Percentiles rank a stretch among this genome's conserved stretches.
Conservation (phyloP, 495 filamentous ascomycete genomes). For the Penicillium riverlandense region DNA sequence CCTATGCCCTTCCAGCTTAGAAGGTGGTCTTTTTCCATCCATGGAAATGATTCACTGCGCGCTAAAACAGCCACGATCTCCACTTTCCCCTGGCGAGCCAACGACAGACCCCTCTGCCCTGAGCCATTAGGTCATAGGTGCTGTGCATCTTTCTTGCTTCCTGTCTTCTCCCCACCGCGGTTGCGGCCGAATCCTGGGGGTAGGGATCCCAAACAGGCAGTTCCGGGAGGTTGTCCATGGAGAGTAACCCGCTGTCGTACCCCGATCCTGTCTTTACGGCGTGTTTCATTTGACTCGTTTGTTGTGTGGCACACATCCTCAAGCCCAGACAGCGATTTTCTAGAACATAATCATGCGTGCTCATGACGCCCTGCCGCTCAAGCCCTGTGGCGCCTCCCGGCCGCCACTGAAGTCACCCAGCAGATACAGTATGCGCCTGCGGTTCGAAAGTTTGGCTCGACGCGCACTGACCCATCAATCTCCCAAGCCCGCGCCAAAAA, state of each 20-base stretch:
- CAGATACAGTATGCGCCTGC: too few species aligned
- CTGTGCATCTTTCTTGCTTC: slow-evolving; percentile 1
- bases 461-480: too few species aligned
- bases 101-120: too few species aligned
- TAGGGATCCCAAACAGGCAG: slow-evolving; percentile 12
- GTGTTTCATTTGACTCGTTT: not conserved
- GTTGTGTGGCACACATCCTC: slow-evolving; percentile 4
- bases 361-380: not conserved
- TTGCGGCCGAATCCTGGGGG: slow-evolving; percentile 14
- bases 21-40: too few species aligned
- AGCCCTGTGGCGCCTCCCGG: not conserved
- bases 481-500: too few species aligned
- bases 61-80: not conserved
- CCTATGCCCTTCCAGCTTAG: too few species aligned
- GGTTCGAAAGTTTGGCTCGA: too few species aligned
- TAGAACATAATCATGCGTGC: not conserved
- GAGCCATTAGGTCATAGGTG: not conserved
- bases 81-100: not conserved
- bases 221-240: slow-evolving; percentile 2
- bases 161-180: slow-evolving; percentile 1
- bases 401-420: not conserved
- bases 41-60: not conserved
- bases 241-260: not conserved
- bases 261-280: not conserved
- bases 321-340: not conserved